Base-by-base conservation (phyloP, 129 eudicot genomes). In the Flaveria bidentis region DNA sequence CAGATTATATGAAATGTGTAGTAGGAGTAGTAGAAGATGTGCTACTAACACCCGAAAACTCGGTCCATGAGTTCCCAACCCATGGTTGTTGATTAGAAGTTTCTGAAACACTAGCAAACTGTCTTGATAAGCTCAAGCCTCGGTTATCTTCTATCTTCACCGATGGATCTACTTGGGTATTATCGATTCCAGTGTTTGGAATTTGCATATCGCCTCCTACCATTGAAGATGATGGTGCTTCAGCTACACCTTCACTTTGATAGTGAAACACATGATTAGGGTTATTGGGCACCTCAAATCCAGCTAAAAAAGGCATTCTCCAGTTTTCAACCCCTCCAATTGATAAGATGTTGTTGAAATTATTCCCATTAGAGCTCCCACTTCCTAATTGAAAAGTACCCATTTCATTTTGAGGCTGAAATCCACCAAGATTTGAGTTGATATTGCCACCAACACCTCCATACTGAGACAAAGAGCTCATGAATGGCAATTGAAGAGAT, bases 41-140 rank as follows among this genome's bases (percentile, higher is more conserved):
- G 74, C 46, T 74, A 30, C 67, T 86, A 28, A 82, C 77, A 68
- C 89, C 86, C 13, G 96, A 82, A 70, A 85, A 86, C 39, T 78
- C 88, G 18, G 84, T 79, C 96, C 96, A 90, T 55, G 88, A 44
- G 41, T 72, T 88, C 66, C 80, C 90, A 33, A 49, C 82, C 93
- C 93, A 88, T 55, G 82, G 75, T 53, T 82, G 93, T 52, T 83
- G 73, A 70, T 56, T 69, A 39, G 56, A 61, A 56, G 63, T 74
- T 58, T 84, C 86, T 0, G 85, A 66, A 79, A 28, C 56, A 50
- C 83, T 84, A 69, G 69, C 72, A 58, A 80, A 74, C 66, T 84
- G 87, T 53, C 86, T 73, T 28, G 93, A 78, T 56, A 86, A 47
- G 67, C 72, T 84, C 30, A 78, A 15, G 22, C 56, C 81, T 22